These are phyloP conservation scores for Colletotrichum tamarilloi DNA, from an alignment of 2,329 filamentous ascomycete genomes.

Conservation along the genomic window DNA sequence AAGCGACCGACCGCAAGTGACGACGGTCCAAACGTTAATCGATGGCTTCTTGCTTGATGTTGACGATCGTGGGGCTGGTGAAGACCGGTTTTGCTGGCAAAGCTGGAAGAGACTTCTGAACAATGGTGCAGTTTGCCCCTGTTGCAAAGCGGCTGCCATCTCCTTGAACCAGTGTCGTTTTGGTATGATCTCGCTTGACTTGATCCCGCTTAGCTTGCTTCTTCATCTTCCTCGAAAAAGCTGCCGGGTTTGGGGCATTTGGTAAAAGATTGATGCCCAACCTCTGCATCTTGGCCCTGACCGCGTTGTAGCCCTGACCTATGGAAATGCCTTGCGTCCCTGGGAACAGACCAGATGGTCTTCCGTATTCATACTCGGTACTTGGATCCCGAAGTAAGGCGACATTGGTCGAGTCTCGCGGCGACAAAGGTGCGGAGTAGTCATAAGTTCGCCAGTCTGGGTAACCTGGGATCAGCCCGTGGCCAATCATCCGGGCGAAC, in stretches of 20 bases:
- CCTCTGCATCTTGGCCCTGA: not conserved
- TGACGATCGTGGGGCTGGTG: no score
- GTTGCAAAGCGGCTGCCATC: not conserved
- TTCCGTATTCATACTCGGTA: slow-evolving; percentile 3
- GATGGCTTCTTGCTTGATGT: not conserved
- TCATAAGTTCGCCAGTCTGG: slow-evolving; percentile 14
- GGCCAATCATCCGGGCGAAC: not conserved
- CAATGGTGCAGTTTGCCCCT: slow-evolving; percentile 8
- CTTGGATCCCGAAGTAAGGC: not conserved
- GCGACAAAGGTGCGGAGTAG: not conserved
- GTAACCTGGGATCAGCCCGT: not conserved
- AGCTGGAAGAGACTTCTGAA: not conserved
- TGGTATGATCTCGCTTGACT: not conserved
- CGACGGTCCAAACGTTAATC: not conserved
- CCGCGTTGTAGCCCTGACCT: not conserved
- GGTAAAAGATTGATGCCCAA: not conserved
- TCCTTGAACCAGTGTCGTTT: no score
- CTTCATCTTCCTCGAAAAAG: not conserved
- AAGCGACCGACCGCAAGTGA: not conserved
- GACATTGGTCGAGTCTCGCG: not conserved
- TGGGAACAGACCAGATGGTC: not conserved
- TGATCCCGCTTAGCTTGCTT: not conserved
- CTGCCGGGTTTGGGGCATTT: no score
- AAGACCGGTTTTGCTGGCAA: not conserved
- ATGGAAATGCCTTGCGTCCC: not conserved